Evolutionary conservation across 805 yeast genomes (phyloP).

Genomic region (Candida vaughaniae): DNA sequence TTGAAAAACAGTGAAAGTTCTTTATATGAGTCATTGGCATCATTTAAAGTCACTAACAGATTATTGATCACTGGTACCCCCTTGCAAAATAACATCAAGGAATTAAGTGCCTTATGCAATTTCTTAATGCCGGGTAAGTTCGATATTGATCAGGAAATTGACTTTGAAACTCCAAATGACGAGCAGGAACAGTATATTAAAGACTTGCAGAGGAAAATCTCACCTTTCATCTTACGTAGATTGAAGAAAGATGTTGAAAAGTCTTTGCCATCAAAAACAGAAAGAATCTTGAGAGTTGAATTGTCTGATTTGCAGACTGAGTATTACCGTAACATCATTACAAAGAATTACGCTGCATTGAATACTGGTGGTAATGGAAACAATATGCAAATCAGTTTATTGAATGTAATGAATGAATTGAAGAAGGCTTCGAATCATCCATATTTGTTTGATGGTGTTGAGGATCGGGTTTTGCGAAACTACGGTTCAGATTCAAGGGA

Average conservation of each 20-base stretch:
- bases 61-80: conserved; percentile 97
- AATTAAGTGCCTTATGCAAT: conserved; percentile 90
- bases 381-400: conserved; percentile 72
- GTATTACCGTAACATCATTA: conserved; percentile 88
- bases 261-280: conserved; percentile 93
- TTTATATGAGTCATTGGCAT: conserved; percentile 79
- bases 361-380: conserved; percentile 66
- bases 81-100: conserved; percentile 91
- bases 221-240: conserved; percentile 90
- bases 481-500: conserved; percentile 70
- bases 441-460: conserved; percentile 90
- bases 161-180: conserved; percentile 83
- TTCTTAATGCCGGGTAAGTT: conserved; percentile 96
- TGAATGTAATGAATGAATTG: conserved; percentile 92
- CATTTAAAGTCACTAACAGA: conserved; percentile 80
- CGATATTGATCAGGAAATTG: conserved; percentile 89
- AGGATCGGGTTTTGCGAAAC: conserved; percentile 70
- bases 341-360: conserved; percentile 88
- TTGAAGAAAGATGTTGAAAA: conserved; percentile 97
- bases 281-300: conserved; percentile 92
- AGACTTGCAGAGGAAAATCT: conserved; percentile 76
- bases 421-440: conserved; percentile 98
- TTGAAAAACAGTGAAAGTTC: conserved; percentile 93
- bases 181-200: conserved; percentile 88
- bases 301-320: conserved; percentile 93